Evolutionary conservation across 495 filamentous ascomycete species (phyloP).

Genomic region (Aspergillus hancockii): DNA sequence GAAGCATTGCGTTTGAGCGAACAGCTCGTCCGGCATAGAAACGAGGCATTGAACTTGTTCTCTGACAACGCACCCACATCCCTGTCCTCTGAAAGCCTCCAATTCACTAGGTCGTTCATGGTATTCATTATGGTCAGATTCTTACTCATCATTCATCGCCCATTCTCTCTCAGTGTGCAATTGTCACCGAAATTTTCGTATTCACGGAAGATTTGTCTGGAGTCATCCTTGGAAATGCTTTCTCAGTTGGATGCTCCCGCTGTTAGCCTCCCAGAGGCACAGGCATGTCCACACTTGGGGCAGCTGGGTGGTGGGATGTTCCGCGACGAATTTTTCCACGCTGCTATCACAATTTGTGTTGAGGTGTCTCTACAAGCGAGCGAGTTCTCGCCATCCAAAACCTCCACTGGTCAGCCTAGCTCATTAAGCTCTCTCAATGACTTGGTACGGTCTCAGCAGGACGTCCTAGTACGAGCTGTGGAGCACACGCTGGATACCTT

Average conservation of each 20-base stretch:
- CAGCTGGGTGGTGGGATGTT: constrained; percentile 41
- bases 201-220: constrained; percentile 56
- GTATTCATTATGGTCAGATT: constrained; percentile 53
- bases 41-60: constrained; percentile 30
- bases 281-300: constrained; percentile 31
- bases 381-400: constrained; percentile 20
- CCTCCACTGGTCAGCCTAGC: constrained; percentile 10
- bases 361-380: constrained; percentile 38
- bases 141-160: constrained; percentile 52
- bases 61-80: constrained; percentile 26
- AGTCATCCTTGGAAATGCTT: constrained; percentile 51
- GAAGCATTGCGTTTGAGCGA: constrained; percentile 49
- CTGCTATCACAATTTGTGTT: constrained; percentile 38
- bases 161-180: constrained; percentile 51
- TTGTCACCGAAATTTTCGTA: constrained; percentile 54
- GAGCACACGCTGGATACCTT: constrained; percentile 37
- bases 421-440: constrained; percentile 30
- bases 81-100: constrained; percentile 28
- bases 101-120: constrained; percentile 36
- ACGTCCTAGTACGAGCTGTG: constrained; percentile 36
- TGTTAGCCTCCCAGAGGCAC: constrained; percentile 12
- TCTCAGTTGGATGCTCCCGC: constrained; percentile 40
- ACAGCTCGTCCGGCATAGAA: constrained; percentile 37
- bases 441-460: constrained; percentile 40
- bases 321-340: constrained; percentile 42